Base-by-base conservation (phyloP, 208 protist genomes). In the Sergeia podlipaevii region DNA sequence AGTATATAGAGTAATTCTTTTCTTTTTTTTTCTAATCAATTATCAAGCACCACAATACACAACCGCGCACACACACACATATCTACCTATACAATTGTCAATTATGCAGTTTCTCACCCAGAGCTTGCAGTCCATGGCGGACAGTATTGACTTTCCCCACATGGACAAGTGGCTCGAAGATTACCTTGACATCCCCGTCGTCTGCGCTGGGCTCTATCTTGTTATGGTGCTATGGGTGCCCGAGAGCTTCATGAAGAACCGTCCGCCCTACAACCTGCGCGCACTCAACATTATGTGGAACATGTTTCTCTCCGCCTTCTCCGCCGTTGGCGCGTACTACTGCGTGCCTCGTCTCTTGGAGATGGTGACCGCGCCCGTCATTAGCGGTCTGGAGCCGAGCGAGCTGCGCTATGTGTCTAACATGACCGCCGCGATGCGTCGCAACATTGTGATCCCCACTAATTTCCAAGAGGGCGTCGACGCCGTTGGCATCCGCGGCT, bases 231-330 rank as follows among this genome's bases (percentile, higher is more conserved):
- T 73, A 21, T 58, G 62, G 17, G 64, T 71, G 38, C 58, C 58
- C 15, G 10, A 66, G n/a, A 58, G 27, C 39, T 53, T 74, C 52
- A 72, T 74, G 62, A 61, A 84, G 28, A 29, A 57, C 23, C 78
- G 80, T n/a, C 37, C 60, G 8, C 52, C 89, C 15, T 63, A 86
- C 38, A 65, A 87, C 34, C 77, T 93, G n/a, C 65, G 73, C 15
- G 21, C 53, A 15, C 2, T 68, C 6, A 80, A 80, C 60, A 85
- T 78, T 33, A 15, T 85, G 26, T 97, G 91, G 91, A 97, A 97
- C 43, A 47, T 90, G 11, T 51, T 84, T 8, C 66, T 97, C 17
- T 76, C 84, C 27, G 39, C 63, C 27, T 95, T 94, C 57, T 93
- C 86, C 21, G 61, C 86, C 8, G 38, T 74, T 5, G 87, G 85